Conservation (phyloP, 306 rosid species). For the Pyrus betulifolia region DNA sequence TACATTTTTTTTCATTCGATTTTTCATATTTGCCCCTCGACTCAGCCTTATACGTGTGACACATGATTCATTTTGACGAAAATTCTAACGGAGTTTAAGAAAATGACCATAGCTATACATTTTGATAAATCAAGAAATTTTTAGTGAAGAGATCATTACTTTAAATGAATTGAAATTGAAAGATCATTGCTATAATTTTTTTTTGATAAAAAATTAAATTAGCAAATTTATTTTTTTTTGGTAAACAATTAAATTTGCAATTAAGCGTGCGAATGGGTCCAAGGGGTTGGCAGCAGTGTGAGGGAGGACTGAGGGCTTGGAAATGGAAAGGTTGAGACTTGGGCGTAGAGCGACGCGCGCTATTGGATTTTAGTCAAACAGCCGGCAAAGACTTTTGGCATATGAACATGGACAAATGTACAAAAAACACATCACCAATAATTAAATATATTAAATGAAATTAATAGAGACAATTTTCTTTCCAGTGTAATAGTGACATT, state of each 20-base stretch:
- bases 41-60: too few relatives aligned
- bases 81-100: too few relatives aligned
- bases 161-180: fast-evolving
- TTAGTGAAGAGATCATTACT: fast-evolving
- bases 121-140: too few relatives aligned
- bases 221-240: too few relatives aligned
- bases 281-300: too few relatives aligned
- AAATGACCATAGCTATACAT: fast-evolving
- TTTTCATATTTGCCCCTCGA: too few relatives aligned
- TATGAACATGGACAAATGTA: not conserved
- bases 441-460: too few relatives aligned
- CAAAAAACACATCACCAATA: not conserved
- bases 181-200: fast-evolving
- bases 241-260: too few relatives aligned
- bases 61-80: too few relatives aligned
- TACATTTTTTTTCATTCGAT: too few relatives aligned
- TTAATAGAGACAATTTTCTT: too few relatives aligned
- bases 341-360: not conserved
- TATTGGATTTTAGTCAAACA: not conserved
- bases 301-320: not conserved
- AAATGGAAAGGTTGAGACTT: not conserved
- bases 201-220: not conserved
- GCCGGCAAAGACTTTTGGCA: not conserved
- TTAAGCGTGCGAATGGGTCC: not conserved
- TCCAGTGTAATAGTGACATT: too few relatives aligned